phyloP scores from a whole-genome alignment of 768 basidiomycete genomes.

The Galerina marginata region DNA sequence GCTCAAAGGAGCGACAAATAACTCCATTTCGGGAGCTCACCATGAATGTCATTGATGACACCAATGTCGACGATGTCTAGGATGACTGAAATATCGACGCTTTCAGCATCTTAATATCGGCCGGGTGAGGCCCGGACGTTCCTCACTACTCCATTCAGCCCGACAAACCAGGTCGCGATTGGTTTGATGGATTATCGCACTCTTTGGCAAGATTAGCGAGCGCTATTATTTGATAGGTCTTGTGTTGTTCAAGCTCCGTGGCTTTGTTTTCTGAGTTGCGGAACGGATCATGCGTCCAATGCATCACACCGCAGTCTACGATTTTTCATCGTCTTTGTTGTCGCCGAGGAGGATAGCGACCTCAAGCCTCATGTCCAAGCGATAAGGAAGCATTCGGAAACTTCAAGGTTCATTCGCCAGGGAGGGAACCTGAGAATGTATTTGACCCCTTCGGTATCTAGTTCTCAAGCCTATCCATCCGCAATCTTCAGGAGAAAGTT shows the following conservation, averaged over 20 bases:
- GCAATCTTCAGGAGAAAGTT: constrained; percentile 8
- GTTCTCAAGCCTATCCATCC: constrained; percentile 16
- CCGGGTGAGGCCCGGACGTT: not conserved
- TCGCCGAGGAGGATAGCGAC: constrained; percentile 11
- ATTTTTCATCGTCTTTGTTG: constrained; percentile 7
- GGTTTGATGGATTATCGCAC: constrained; percentile 9
- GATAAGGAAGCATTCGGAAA: constrained; percentile 19
- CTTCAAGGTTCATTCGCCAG: constrained; percentile 11
- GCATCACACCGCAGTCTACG: constrained; percentile 3
- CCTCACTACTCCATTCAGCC: not conserved
- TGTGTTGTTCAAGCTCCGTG: constrained; percentile 22
- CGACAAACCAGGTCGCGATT: not conserved
- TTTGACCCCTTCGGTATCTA: constrained; percentile 6
- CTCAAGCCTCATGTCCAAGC: constrained; percentile 8
- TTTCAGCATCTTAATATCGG: constrained; percentile 4
- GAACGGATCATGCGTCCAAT: constrained; percentile 23
- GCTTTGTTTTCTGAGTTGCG: constrained; percentile 13
- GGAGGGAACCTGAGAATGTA: constrained; percentile 6
- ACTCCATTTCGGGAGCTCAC: constrained; percentile 3
- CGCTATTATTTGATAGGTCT: not conserved
- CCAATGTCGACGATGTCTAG: constrained; percentile 1
- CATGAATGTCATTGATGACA: constrained; percentile 4
- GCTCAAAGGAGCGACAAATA: not conserved
- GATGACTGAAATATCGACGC: not conserved
- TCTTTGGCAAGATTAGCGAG: constrained; percentile 7